phyloP scores from a whole-genome alignment of 2,329 filamentous ascomycete species.

The Pseudogymnoascus sp. region DNA sequence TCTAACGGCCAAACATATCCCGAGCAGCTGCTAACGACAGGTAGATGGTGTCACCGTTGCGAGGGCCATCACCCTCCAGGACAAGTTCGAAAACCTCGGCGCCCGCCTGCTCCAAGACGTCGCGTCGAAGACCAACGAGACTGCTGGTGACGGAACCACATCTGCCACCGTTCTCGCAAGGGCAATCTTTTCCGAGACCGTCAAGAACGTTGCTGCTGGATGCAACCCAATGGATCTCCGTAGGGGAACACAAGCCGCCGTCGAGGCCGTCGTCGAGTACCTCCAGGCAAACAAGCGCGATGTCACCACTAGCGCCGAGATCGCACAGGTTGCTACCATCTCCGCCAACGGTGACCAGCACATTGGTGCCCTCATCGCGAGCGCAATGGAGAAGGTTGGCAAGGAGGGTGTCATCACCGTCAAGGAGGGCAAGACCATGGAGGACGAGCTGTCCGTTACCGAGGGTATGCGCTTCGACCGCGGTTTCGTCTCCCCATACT shows the following conservation, averaged over 20 bases:
- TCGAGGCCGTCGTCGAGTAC: conserved; percentile 89
- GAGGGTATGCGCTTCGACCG: conserved; percentile 99
- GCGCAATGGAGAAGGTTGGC: conserved; percentile 99
- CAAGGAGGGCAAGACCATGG: conserved; percentile 98
- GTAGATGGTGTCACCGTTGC: conserved; percentile 82
- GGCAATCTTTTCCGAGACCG: conserved; percentile 98
- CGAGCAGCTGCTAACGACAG: conserved; percentile 12
- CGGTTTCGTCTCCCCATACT: conserved; percentile 97
- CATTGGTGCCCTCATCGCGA: conserved; percentile 92
- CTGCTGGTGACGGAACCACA: conserved; percentile 96
- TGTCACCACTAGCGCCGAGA: conserved; percentile 94
- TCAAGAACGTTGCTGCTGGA: conserved; percentile 98
- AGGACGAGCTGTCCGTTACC: conserved; percentile 96
- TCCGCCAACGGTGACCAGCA: conserved; percentile 94
- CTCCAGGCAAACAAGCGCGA: conserved; percentile 94
- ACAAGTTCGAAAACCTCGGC: conserved; percentile 99
- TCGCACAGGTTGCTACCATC: conserved; percentile 97
- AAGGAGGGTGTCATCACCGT: conserved; percentile 99
- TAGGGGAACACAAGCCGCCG: conserved; percentile 92
- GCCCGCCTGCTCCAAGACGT: conserved; percentile 95
- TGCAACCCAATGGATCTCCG: conserved; percentile 99
- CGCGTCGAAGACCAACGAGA: conserved; percentile 98
- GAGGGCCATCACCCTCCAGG: conserved; percentile 84
- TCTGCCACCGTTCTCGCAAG: conserved; percentile 94
- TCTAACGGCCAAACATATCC: neutral